phyloP scores from a whole-genome alignment of 768 basidiomycete species.

The Tylopilus intermedius region DNA sequence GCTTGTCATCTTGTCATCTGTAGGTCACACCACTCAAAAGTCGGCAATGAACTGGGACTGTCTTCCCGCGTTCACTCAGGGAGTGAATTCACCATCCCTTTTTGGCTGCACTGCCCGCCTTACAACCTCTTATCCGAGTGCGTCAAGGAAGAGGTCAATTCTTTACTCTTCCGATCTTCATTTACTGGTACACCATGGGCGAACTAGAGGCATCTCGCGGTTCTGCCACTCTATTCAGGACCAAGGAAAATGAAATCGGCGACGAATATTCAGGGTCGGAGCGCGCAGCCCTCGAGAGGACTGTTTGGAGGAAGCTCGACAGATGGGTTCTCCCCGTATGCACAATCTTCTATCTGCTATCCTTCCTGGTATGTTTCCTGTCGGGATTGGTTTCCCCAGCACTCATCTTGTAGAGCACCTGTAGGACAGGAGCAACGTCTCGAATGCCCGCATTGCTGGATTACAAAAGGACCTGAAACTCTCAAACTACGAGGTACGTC shows the following conservation, averaged over 20 bases:
- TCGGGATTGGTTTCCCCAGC: background rate
- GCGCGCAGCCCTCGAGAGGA: slow-evolving; percentile 30
- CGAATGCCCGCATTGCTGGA: slow-evolving; percentile 60
- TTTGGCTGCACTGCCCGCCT: background rate
- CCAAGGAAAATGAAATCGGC: slow-evolving; percentile 5
- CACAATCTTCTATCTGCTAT: slow-evolving; percentile 47
- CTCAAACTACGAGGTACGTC: slow-evolving; percentile 21
- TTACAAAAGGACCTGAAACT: slow-evolving; percentile 46
- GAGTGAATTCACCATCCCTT: too few relatives aligned
- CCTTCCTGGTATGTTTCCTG: slow-evolving; percentile 43
- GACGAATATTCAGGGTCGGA: slow-evolving; percentile 14
- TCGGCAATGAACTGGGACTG: too few relatives aligned
- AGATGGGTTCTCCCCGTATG: slow-evolving; percentile 44
- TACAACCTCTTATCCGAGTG: background rate
- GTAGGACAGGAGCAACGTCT: slow-evolving; percentile 43
- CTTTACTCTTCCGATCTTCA: background rate
- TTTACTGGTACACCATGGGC: slow-evolving; percentile 3
- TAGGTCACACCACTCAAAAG: too few relatives aligned
- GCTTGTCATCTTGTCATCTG: too few relatives aligned
- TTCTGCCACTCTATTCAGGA: background rate
- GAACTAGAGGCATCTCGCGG: background rate
- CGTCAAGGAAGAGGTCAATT: background rate
- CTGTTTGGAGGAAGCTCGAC: slow-evolving; percentile 49
- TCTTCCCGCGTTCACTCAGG: too few relatives aligned
- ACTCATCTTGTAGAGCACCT: background rate